phyloP scores from a whole-genome alignment of 1,284 basidiomycete genomes.

The Puccinia triticina region DNA sequence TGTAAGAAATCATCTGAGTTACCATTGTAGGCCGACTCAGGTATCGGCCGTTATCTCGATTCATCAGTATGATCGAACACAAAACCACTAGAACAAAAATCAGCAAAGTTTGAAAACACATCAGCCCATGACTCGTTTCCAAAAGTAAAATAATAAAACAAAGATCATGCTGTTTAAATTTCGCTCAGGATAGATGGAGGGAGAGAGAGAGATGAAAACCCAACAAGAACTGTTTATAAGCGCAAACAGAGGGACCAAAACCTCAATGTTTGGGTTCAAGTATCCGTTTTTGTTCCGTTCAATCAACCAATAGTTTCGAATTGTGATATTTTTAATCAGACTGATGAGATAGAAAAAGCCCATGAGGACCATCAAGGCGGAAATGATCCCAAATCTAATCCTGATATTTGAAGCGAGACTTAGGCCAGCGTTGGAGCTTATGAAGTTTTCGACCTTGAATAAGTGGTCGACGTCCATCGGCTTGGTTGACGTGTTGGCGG shows the following conservation, averaged over 20 bases:
- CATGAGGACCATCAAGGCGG: slow-evolving; percentile 2
- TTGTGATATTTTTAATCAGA: slow-evolving; percentile 6
- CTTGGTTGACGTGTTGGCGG: not conserved
- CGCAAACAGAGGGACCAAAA: slow-evolving; percentile 24
- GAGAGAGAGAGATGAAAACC: not conserved
- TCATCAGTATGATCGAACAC: slow-evolving; percentile 14
- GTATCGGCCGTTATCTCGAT: slow-evolving; percentile 16
- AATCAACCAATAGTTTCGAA: slow-evolving; percentile 24
- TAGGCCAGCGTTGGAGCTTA: not conserved
- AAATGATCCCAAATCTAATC: slow-evolving; percentile 22
- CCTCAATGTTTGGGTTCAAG: slow-evolving; percentile 4
- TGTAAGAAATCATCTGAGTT: slow-evolving; percentile 10
- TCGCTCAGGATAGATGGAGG: not conserved
- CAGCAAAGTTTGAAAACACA: not conserved
- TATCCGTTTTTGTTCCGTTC: slow-evolving; percentile 1
- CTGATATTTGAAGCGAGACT: not conserved
- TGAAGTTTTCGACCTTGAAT: not conserved
- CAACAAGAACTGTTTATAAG: slow-evolving; percentile 16
- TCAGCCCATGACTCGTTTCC: not conserved
- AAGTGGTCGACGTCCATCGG: not conserved
- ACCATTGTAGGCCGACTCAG: slow-evolving; percentile 15
- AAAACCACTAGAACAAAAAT: not conserved
- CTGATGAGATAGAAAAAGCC: slow-evolving; percentile 2
- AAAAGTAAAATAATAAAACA: not conserved
- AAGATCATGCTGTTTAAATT: no score